Evolutionary conservation across 2,329 filamentous ascomycete species (phyloP).

Genomic region (Furcasterigmium furcatum): DNA sequence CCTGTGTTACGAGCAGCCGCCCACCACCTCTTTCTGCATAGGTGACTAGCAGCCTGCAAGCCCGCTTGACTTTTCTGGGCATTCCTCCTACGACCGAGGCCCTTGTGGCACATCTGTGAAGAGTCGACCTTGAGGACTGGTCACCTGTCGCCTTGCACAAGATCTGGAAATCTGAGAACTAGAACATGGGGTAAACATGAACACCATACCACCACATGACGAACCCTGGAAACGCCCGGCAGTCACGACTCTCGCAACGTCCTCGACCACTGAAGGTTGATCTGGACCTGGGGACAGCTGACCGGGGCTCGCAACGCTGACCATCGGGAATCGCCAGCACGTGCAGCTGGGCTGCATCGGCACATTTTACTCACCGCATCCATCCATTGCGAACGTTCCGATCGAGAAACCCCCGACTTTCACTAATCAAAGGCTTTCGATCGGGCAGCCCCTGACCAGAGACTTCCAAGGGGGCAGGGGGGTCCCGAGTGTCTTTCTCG

Average conservation of each 20-base stretch:
- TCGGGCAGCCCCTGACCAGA: too few species aligned
- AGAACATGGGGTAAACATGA: conserved; percentile 24
- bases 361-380: neutral
- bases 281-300: too few species aligned
- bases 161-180: conserved; percentile 37
- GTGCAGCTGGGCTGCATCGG: neutral
- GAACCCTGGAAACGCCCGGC: too few species aligned
- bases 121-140: conserved; percentile 12
- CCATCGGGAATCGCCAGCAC: too few species aligned
- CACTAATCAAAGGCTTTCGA: neutral
- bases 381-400: neutral
- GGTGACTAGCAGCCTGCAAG: conserved; percentile 4
- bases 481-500: too few species aligned
- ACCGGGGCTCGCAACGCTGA: too few species aligned
- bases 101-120: neutral
- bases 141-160: conserved; percentile 49
- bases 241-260: neutral
- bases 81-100: neutral
- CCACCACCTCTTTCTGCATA: conserved; percentile 8
- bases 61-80: neutral
- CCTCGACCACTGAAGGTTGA: too few species aligned
- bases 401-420: neutral
- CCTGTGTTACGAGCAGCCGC: conserved; percentile 2
- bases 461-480: too few species aligned
- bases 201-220: conserved; percentile 10